Evolutionary conservation across 257 asterid species (phyloP).

Genomic region (Penstemon newberryi): DNA sequence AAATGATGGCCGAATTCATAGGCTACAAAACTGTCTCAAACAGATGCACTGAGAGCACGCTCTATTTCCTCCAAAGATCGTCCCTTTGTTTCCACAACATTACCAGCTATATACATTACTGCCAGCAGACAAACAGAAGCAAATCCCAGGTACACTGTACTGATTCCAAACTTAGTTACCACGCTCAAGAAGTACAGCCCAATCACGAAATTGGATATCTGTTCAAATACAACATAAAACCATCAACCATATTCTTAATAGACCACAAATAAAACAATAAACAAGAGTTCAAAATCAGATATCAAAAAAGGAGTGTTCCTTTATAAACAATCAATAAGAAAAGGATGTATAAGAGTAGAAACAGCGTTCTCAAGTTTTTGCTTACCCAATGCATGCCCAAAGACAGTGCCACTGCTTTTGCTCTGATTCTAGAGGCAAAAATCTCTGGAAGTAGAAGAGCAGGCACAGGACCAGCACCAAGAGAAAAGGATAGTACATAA

Average conservation of each 20-base stretch:
- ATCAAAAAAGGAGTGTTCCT: not conserved
- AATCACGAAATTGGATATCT: constrained; percentile 84
- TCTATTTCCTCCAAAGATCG: constrained; percentile 91
- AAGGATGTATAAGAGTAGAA: not conserved
- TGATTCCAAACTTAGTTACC: constrained; percentile 80
- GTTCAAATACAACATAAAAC: constrained; percentile 24
- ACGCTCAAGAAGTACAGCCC: constrained; percentile 91
- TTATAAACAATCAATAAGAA: not conserved
- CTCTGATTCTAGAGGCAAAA: constrained; percentile 85
- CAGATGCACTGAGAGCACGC: constrained; percentile 63
- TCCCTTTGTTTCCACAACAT: constrained; percentile 91
- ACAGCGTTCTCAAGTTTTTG: not conserved
- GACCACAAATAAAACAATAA: not conserved
- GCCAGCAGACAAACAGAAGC: constrained; percentile 72
- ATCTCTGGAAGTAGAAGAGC: constrained; percentile 95
- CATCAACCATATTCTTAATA: not conserved
- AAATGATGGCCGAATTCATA: not conserved
- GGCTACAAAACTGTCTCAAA: constrained; percentile 31
- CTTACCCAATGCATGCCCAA: constrained; percentile 96
- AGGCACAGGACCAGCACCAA: constrained; percentile 99
- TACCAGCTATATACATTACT: constrained; percentile 69
- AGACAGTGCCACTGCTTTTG: constrained; percentile 92
- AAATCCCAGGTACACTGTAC: constrained; percentile 86
- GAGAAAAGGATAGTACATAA: constrained; percentile 84
- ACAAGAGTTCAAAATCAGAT: no score